Conservation (phyloP, 106 monocot genomes). For the Triglochin maritima region DNA sequence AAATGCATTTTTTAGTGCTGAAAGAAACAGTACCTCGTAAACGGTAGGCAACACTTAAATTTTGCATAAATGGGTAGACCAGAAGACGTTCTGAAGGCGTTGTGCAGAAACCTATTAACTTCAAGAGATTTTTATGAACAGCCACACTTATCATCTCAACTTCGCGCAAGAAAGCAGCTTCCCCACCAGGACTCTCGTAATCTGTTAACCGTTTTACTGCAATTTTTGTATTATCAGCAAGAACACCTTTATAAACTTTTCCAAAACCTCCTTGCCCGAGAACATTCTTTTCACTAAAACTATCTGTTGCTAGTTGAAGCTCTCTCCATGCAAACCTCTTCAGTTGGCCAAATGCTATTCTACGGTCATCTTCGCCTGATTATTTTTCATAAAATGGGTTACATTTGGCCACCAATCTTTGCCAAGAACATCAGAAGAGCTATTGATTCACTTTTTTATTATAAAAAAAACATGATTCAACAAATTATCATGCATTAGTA, state of each 20-base stretch:
- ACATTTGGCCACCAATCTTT: not conserved
- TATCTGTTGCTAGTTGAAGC: slow-evolving; percentile 23
- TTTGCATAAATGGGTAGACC: slow-evolving; percentile 28
- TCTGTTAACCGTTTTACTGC: slow-evolving; percentile 26
- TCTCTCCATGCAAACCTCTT: slow-evolving; percentile 27
- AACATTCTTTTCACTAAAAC: slow-evolving; percentile 21
- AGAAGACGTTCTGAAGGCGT: slow-evolving; percentile 22
- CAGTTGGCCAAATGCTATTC: slow-evolving; percentile 30
- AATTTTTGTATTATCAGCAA: slow-evolving; percentile 18
- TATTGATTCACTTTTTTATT: no score
- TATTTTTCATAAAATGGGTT: not conserved
- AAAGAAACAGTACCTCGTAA: slow-evolving; percentile 13
- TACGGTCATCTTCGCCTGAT: slow-evolving; percentile 26
- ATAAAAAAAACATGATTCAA: not conserved
- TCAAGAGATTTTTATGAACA: slow-evolving; percentile 25
- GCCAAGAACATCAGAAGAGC: not conserved
- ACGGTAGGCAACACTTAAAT: slow-evolving; percentile 25
- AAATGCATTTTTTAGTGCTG: no score
- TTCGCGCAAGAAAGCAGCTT: slow-evolving; percentile 23
- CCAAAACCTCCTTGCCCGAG: slow-evolving; percentile 30
- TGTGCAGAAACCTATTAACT: slow-evolving; percentile 23
- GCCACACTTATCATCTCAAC: slow-evolving; percentile 28
- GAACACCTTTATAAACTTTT: slow-evolving; percentile 24
- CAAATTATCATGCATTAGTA: not conserved
- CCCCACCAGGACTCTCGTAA: slow-evolving; percentile 22